Base-by-base conservation (phyloP, 2,329 filamentous ascomycete species). In the Sclerotiophoma versabilis region DNA sequence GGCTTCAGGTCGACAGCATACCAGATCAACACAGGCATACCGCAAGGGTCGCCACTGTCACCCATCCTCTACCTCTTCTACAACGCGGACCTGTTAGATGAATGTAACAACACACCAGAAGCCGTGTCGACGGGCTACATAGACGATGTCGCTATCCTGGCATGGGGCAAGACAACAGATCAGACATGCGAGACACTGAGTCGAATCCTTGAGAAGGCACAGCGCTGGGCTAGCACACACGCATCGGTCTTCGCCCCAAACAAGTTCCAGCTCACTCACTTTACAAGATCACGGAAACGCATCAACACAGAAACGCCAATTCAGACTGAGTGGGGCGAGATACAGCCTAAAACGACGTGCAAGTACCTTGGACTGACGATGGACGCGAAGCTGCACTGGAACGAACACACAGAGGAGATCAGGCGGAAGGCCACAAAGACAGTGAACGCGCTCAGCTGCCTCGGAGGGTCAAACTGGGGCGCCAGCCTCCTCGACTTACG, bases 1-100 rank as follows among this genome's bases (percentile, higher is more conserved):
- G 45, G 46, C 29, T 60, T 56, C 19, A 42, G 39, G n/a, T 62
- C 55, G 6, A 37, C 27, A 36, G 44, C 29, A 8, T 64, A 63
- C 29, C 2, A 42, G 9, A 63, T 56, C 15, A 59, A 59, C 26
- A 63, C 60, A 27, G 67, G 66, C 10, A 69, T 72, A 29, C 69
- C 68, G 5, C 49, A 74, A 54, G 69, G 68, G 54, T 73, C 61
- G 15, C 66, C 59, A 19, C 62, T 73, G 1, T 73, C 58, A 17
- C 69, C 64, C 25, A 71, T 74, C 23, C 62, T 74, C 22, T 73
- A 65, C 58, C 57, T 74, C 32, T 71, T 71, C 64, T 74, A 72
- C 49, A 73, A 71, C 30, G 55, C 55, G 25, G 61, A 71, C 45
- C 63, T 74, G 1, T 51, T 74, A 48, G 63, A 71, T 23, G 42